A percentile compares a stretch with the other conserved stretches of the same genome.
Evolutionary conservation across 306 rosid genomes (phyloP).

Genomic region (Cyamopsis tetragonoloba): DNA sequence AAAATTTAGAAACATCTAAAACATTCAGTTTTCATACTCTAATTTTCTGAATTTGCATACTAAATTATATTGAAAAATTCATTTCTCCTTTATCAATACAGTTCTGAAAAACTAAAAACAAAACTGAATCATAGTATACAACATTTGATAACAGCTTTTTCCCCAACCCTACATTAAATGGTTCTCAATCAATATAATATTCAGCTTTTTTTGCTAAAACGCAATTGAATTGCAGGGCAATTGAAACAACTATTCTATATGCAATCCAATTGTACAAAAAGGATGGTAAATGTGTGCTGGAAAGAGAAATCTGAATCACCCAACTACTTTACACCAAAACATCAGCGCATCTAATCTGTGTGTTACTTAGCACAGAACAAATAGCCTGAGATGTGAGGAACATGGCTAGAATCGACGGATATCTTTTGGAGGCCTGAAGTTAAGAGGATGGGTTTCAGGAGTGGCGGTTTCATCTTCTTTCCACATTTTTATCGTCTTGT

Average conservation of each 20-base stretch:
- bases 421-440: constrained; percentile 85
- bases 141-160: neutral
- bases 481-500: constrained; percentile 98
- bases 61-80: too few species aligned
- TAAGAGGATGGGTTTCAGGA: constrained; percentile 90
- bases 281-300: neutral
- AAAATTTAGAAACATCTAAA: too few species aligned
- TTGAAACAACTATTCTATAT: neutral
- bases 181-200: neutral
- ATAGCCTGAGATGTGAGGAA: neutral
- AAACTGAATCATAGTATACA: neutral
- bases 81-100: too few species aligned
- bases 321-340: constrained; percentile 16
- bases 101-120: too few species aligned
- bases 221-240: constrained; percentile 12
- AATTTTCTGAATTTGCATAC: too few species aligned
- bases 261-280: constrained; percentile 8
- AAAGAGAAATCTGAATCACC: neutral
- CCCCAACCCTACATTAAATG: neutral
- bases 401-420: constrained; percentile 66
- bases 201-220: too few species aligned
- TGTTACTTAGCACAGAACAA: neutral
- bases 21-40: too few species aligned
- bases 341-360: neutral
- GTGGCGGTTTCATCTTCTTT: constrained; percentile 92